Base-by-base conservation (phyloP, 116 monocot species). In the Posidonia oceanica region DNA sequence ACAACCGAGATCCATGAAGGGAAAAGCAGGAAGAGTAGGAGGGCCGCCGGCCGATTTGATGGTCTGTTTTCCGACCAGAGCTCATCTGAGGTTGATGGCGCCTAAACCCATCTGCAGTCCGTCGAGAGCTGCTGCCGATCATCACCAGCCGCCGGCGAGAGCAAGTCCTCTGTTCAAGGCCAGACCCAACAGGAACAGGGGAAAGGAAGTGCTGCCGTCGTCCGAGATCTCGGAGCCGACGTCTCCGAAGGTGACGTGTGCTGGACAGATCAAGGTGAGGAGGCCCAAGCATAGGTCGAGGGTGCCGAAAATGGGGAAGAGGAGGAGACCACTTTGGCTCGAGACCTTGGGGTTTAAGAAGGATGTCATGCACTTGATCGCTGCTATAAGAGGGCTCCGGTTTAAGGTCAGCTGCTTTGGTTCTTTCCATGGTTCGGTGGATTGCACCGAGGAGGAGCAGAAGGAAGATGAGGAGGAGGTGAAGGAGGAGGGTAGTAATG, bases 211-310 rank as follows among this genome's bases (percentile, higher is more conserved):
- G 66, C 12, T 40, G 39, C 5, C 38, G 73, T 5, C 54, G 53
- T 4, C 14, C 53, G 48, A 15, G 77, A 69, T 3, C 54, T 79
- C 57, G 14, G 85, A 92, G 64, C 94, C 94, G 12, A 85, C 87
- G 12, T 94, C 94, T 4, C 94, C 94, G 37, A 87, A 83, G 75
- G 90, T 94, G 68, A 94, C 87, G 16, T 94, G 94, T 61, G 83
- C 87, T 36, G 94, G 94, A 0, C 94, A 94, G 74, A 94, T 94
- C 78, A 90, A 87, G 64, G 85, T 94, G 39, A 62, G 72, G 39
- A 7, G n/a, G 7, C 7, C 18, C 18, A 36, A 61, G 7, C n/a
- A 14, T 2, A 39, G 37, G 44, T 4, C 8, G 42, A 36, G 7
- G 41, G 40, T 83, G 83, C 23, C 58, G 61, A 63, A 73, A 2